These are phyloP conservation scores for Penicillium chermesinum DNA, from an alignment of 495 filamentous ascomycete species.

Conservation along the genomic window DNA sequence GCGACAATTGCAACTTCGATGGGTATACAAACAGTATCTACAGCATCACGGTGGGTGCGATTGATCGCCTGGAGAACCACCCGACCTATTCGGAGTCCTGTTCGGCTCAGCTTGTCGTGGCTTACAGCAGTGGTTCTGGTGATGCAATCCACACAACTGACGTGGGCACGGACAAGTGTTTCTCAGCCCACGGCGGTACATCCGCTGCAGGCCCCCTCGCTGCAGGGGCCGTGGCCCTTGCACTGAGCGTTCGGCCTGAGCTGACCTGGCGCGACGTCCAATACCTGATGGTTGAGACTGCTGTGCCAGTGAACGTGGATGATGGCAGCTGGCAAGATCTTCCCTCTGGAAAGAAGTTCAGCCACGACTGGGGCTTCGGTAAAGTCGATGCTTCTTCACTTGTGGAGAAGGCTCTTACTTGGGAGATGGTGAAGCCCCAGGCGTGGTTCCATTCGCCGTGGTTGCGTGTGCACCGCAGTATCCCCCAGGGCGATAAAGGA, in stretches of 20 bases:
- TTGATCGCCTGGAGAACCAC: conserved; percentile 79
- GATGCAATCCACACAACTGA: conserved; percentile 96
- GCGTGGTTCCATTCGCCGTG: conserved; percentile 92
- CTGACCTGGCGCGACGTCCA: conserved; percentile 93
- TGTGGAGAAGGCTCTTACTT: conserved; percentile 79
- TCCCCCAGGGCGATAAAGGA: conserved; percentile 82
- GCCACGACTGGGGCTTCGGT: conserved; percentile 91
- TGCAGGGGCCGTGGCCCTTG: conserved; percentile 90
- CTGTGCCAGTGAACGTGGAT: conserved; percentile 70
- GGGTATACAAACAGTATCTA: conserved; percentile 99
- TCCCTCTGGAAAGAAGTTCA: conserved; percentile 75
- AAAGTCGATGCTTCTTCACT: conserved; percentile 85
- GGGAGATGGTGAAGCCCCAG: conserved; percentile 91
- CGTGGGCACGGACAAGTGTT: conserved; percentile 78
- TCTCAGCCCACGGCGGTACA: conserved; percentile 79
- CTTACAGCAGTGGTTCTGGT: conserved; percentile 85
- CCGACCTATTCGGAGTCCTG: conserved; percentile 94
- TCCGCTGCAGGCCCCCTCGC: conserved; percentile 92
- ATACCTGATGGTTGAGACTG: conserved; percentile 79
- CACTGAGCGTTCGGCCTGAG: conserved; percentile 77
- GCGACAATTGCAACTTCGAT: conserved; percentile 98
- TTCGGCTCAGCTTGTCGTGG: conserved; percentile 90
- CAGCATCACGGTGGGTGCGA: conserved; percentile 91
- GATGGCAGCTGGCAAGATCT: conserved; percentile 77
- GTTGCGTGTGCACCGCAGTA: conserved; percentile 77